Base-by-base conservation (phyloP, 2,329 filamentous ascomycete genomes). In the Exutisphaerella laricina region DNA sequence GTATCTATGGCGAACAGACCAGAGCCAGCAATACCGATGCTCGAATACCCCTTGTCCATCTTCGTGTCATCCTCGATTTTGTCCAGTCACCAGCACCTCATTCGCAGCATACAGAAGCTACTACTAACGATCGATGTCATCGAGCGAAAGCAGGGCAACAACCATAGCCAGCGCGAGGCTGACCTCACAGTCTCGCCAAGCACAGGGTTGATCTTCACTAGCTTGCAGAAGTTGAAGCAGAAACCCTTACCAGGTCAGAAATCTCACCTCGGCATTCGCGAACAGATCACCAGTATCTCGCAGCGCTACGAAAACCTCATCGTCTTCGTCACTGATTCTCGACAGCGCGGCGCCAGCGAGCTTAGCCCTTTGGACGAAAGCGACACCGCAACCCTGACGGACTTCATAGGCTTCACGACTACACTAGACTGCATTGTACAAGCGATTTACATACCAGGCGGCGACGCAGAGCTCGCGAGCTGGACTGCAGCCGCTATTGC, bases 131-230 rank as follows among this genome's bases (percentile, higher is more conserved):
- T 77, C 5, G 66, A 72, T 1, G 64, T 84, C 21, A 66, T 84
- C 6, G 81, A 85, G 49, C 71, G 81, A 36, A 78, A 84, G 50
- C 34, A 33, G 18, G 18, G 18, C 29, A 14, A 12, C 20, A 20
- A 8, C 30, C 45, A 62, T 62, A 4, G 52, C 54, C 12, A 23
- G 9, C 14, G 29, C 21, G 84, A 88, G 60, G 82, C 85, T 2
- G 88, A 95, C 55, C 64, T 95, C 3, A 75, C 84, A 1, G 55
- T 89, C 4, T 85, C 85, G 0, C 79, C 85, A 0, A 71, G 70
- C 0, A 79, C 76, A 0, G 88, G 85, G 0, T 66, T 94, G 2
- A 62, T 94, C 1, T 58, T 85, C 14, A 85, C 85, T 1, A 85
- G 78, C 0, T 67, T 89, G 4, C 78, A 89, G 48, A 79, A 82